phyloP scores from a whole-genome alignment of 2,329 filamentous ascomycete genomes.

The Cladobotryum protrusum region DNA sequence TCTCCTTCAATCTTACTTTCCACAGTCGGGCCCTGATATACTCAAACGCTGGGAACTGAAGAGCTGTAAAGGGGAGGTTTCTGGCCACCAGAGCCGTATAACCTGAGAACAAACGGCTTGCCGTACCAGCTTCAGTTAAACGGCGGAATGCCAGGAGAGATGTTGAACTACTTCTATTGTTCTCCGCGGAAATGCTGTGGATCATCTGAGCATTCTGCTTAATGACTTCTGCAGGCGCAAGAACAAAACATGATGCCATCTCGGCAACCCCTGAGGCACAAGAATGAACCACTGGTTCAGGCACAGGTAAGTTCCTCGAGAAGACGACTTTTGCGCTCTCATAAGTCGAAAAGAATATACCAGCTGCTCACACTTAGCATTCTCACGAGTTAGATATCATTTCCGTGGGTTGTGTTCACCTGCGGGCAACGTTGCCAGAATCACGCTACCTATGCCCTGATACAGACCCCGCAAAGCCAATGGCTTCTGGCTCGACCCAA shows the following conservation, averaged over 20 bases:
- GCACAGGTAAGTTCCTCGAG: conserved; percentile 46
- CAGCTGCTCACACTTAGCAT: conserved; percentile 47
- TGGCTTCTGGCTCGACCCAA: conserved; percentile 46
- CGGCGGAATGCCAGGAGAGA: conserved; percentile 45
- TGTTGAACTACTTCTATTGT: conserved; percentile 27
- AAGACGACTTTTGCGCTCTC: conserved; percentile 67
- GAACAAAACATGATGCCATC: conserved; percentile 75
- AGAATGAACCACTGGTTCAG: conserved; percentile 65
- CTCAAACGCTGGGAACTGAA: conserved; percentile 88
- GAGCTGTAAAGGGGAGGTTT: conserved; percentile 79
- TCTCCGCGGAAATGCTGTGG: conserved; percentile 18
- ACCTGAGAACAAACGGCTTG: conserved; percentile 55
- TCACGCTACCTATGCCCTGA: conserved; percentile 78
- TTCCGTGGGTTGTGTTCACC: conserved; percentile 42
- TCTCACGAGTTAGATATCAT: neutral
- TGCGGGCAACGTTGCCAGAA: conserved; percentile 82
- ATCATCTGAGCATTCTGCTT: conserved; percentile 94
- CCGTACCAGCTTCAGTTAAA: conserved; percentile 46
- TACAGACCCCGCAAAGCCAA: conserved; percentile 68
- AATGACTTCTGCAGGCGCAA: conserved; percentile 83
- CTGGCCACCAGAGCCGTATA: conserved; percentile 76
- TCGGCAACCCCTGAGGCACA: conserved; percentile 71
- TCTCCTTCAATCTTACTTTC: conserved; percentile 25
- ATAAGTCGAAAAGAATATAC: conserved; percentile 86
- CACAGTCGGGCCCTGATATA: conserved; percentile 52